These are phyloP conservation scores for Cucurbita pepo DNA, from an alignment of 306 rosid genomes.

Conservation along the genomic window DNA sequence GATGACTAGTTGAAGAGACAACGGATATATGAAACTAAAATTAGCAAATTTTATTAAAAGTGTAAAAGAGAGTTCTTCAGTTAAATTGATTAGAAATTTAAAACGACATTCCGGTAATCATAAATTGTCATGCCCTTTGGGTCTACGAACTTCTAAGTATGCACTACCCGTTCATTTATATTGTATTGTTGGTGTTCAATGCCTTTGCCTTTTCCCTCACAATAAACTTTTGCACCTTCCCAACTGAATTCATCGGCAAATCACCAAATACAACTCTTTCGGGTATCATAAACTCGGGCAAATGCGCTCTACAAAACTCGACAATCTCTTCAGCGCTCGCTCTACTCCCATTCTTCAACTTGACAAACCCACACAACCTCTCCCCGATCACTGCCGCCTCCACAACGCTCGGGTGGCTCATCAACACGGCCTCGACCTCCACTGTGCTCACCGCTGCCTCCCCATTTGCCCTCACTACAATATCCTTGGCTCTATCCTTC, in stretches of 20 bases:
- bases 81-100: too few relatives aligned
- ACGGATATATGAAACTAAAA: too few relatives aligned
- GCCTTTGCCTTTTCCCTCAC: conserved; percentile 30
- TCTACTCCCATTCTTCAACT: conserved; percentile 34
- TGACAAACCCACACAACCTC: conserved; percentile 38
- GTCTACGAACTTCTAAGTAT: too few relatives aligned
- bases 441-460: conserved; percentile 34
- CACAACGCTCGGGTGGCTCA: conserved; percentile 47
- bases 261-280: conserved; percentile 44
- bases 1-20: too few relatives aligned
- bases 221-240: conserved; percentile 63
- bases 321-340: conserved; percentile 24
- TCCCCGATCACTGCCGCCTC: conserved; percentile 57
- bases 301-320: conserved; percentile 33
- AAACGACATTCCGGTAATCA: too few relatives aligned
- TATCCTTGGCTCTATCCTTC: conserved; percentile 63
- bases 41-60: too few relatives aligned
- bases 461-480: conserved; percentile 20
- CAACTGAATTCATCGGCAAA: conserved; percentile 63
- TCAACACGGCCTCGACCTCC: conserved; percentile 57
- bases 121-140: too few relatives aligned
- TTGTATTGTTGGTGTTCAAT: background rate
- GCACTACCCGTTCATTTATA: background rate
- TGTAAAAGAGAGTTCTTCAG: too few relatives aligned
- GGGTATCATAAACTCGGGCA: conserved; percentile 60